phyloP scores from a whole-genome alignment of 2,329 filamentous ascomycete species.

The Sclerotinia borealis region DNA sequence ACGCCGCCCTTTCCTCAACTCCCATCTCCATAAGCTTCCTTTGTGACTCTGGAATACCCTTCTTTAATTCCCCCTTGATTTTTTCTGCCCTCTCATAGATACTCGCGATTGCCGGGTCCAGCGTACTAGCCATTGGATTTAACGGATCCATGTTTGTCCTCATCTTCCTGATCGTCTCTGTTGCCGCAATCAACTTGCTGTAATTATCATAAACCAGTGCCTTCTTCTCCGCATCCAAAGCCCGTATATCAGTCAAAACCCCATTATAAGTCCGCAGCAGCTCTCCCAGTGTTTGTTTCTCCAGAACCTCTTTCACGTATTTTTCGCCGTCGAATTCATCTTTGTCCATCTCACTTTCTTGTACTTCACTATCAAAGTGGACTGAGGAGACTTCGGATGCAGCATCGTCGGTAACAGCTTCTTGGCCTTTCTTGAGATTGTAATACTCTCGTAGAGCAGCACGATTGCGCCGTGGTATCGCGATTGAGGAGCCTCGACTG shows the following conservation, averaged over 20 bases:
- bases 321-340: slow-evolving; percentile 65
- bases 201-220: slow-evolving; percentile 98
- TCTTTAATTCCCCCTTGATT: slow-evolving; percentile 26
- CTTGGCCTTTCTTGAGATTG: slow-evolving; percentile 56
- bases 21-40: slow-evolving; percentile 57
- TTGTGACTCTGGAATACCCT: slow-evolving; percentile 36
- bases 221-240: slow-evolving; percentile 92
- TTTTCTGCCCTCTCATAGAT: slow-evolving; percentile 49
- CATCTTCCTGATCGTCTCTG: slow-evolving; percentile 92
- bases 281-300: slow-evolving; percentile 59
- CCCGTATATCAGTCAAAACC: slow-evolving; percentile 74
- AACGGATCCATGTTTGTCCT: slow-evolving; percentile 73
- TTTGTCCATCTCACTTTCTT: slow-evolving; percentile 66
- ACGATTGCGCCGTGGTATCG: slow-evolving; percentile 51
- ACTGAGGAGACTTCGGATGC: slow-evolving; percentile 33
- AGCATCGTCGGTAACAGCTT: slow-evolving; percentile 20
- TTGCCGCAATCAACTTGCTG: slow-evolving; percentile 91
- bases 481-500: slow-evolving; percentile 35
- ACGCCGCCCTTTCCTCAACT: slow-evolving; percentile 40
- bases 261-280: slow-evolving; percentile 65
- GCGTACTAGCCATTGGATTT: slow-evolving; percentile 63
- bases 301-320: slow-evolving; percentile 58
- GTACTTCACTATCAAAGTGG: slow-evolving; percentile 46
- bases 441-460: slow-evolving; percentile 92
- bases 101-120: slow-evolving; percentile 67